Conservation (phyloP, 169 alveolate genomes). For the Cryptosporidium ryanae region DNA sequence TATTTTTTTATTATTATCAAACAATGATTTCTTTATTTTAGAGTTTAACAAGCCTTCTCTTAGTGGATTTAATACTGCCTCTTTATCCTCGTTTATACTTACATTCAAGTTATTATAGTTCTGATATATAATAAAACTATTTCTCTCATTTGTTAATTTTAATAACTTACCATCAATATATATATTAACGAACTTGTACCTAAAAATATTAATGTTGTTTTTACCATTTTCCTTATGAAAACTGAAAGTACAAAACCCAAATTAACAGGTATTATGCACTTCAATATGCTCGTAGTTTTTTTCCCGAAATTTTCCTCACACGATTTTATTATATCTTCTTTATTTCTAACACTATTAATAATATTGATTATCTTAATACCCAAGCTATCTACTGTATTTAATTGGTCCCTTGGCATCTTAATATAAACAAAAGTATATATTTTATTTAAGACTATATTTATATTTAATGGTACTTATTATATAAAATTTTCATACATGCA, state of each 20-base stretch:
- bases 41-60: slow-evolving; percentile 35
- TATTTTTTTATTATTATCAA: slow-evolving; percentile 16
- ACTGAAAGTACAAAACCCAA: slow-evolving; percentile 26
- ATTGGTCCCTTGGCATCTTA: too few species aligned
- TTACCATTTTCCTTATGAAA: slow-evolving; percentile 20
- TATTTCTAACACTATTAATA: background rate
- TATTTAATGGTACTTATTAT: too few species aligned
- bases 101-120: background rate
- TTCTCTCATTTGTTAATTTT: background rate
- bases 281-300: slow-evolving; percentile 31
- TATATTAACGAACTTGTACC: slow-evolving; percentile 39
- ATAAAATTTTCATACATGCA: too few species aligned
- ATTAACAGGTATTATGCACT: slow-evolving; percentile 19
- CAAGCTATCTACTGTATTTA: too few species aligned
- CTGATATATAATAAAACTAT: background rate
- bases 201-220: slow-evolving; percentile 45
- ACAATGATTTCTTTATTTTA: slow-evolving; percentile 33
- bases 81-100: slow-evolving; percentile 30
- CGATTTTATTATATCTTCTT: background rate
- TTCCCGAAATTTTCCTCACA: slow-evolving; percentile 27
- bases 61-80: slow-evolving; percentile 40
- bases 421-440: too few species aligned
- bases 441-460: too few species aligned
- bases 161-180: slow-evolving; percentile 56
- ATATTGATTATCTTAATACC: background rate